Conservation (phyloP, 495 filamentous ascomycete genomes). For the Lophium mytilinum region DNA sequence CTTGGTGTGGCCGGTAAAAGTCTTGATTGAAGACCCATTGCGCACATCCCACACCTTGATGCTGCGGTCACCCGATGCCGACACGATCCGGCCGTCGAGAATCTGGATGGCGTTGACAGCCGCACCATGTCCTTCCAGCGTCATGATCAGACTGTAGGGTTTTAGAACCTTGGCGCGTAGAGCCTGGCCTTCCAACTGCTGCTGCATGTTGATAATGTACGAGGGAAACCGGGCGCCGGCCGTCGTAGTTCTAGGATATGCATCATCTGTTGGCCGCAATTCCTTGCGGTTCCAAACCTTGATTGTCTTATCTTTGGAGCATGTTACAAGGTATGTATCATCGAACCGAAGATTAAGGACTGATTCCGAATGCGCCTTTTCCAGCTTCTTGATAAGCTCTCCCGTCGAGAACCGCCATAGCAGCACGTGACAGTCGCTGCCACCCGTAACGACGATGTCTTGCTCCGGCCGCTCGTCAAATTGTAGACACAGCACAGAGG, state of each 20-base stretch:
- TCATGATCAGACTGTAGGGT: conserved; percentile 70
- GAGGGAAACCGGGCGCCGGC: conserved; percentile 35
- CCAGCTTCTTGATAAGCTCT: conserved; percentile 61
- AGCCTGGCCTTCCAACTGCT: conserved; percentile 23
- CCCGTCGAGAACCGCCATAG: conserved; percentile 93
- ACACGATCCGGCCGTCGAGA: conserved; percentile 76
- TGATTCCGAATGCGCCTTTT: conserved; percentile 73
- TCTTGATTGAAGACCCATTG: conserved; percentile 63
- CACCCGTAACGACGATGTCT: conserved; percentile 87
- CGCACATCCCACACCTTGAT: conserved; percentile 92
- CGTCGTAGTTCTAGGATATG: conserved; percentile 23
- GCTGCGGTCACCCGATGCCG: conserved; percentile 83
- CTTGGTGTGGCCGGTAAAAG: conserved; percentile 79
- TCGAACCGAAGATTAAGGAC: conserved; percentile 96
- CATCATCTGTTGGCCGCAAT: conserved; percentile 52
- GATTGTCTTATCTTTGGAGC: conserved; percentile 93
- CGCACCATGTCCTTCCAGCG: conserved; percentile 71
- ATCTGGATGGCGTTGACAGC: conserved; percentile 97
- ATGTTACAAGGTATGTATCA: conserved; percentile 82
- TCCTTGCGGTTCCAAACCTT: conserved; percentile 84
- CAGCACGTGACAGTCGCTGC: conserved; percentile 82
- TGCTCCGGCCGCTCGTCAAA: conserved; percentile 89
- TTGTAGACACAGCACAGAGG: conserved; percentile 89
- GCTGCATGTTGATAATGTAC: conserved; percentile 45
- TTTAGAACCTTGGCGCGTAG: conserved; percentile 44